Conservation (phyloP, 139 green algal species). For the Chlamydomonas sphaeroides region DNA sequence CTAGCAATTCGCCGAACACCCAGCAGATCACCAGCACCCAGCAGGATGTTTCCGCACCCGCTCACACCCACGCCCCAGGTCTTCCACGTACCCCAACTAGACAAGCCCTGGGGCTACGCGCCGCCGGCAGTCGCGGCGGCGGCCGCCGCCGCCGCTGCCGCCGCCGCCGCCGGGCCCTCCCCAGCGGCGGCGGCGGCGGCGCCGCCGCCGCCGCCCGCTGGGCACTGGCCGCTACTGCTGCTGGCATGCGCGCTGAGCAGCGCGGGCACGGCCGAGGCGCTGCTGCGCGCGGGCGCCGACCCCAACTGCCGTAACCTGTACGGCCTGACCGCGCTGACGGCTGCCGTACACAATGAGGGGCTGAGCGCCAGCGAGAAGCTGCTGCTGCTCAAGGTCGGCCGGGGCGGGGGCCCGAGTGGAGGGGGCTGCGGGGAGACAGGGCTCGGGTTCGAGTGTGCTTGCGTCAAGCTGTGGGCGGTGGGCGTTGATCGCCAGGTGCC, state of each 20-base stretch:
- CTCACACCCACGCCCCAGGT: neutral
- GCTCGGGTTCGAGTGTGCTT: too few relatives aligned
- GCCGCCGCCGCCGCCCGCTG: neutral
- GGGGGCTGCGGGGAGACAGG: too few relatives aligned
- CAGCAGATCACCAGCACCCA: too few relatives aligned
- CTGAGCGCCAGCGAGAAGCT: slow-evolving; percentile 4
- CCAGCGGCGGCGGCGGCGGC: neutral
- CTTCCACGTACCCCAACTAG: slow-evolving; percentile 1
- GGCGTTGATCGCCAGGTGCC: too few relatives aligned
- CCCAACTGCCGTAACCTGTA: slow-evolving; percentile 9
- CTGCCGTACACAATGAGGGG: slow-evolving; percentile 24
- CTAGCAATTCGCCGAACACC: too few relatives aligned
- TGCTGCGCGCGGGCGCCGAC: slow-evolving; percentile 8
- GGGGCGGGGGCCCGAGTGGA: too few relatives aligned
- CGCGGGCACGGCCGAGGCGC: slow-evolving; percentile 15
- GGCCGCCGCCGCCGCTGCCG: neutral
- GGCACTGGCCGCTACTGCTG: slow-evolving; percentile 16
- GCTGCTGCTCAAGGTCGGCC: slow-evolving; percentile 12
- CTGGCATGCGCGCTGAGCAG: slow-evolving; percentile 12
- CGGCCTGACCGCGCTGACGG: slow-evolving; percentile 25
- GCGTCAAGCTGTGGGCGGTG: too few relatives aligned
- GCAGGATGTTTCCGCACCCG: neutral
- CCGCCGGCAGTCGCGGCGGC: neutral
- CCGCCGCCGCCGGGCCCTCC: neutral
- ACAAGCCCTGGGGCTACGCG: slow-evolving; percentile 21